A percentile compares a stretch with the other conserved stretches of the same genome.
Conservation (phyloP, 306 rosid species). For the Begonia loranthoides region DNA sequence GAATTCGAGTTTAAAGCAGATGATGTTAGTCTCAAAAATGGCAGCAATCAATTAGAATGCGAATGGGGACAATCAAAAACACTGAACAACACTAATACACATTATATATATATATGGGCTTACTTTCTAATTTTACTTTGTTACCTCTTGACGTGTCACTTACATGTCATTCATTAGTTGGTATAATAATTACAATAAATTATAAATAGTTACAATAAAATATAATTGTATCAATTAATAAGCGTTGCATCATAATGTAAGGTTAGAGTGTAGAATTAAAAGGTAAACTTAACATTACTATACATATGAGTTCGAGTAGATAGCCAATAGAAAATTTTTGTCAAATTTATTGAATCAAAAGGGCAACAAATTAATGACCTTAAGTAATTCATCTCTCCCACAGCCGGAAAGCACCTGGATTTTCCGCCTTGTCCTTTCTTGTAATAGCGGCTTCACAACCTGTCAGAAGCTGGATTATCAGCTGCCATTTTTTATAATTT, state of each 20-base stretch:
- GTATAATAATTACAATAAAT: too few relatives aligned
- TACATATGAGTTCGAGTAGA: too few relatives aligned
- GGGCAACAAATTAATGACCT: constrained; percentile 25
- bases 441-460: constrained; percentile 93
- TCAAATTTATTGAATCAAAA: neutral
- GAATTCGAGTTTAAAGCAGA: constrained; percentile 11
- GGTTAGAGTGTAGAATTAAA: neutral
- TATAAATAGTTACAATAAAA: too few relatives aligned
- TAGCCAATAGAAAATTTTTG: neutral
- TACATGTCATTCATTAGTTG: too few relatives aligned
- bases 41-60: neutral
- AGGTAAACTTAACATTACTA: too few relatives aligned
- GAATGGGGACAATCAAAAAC: neutral
- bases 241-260: too few relatives aligned
- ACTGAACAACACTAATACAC: neutral
- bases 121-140: too few relatives aligned
- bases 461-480: constrained; percentile 14
- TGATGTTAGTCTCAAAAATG: neutral
- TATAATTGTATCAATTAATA: too few relatives aligned
- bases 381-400: constrained; percentile 82
- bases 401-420: constrained; percentile 78
- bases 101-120: too few relatives aligned
- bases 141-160: too few relatives aligned
- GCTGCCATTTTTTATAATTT: too few relatives aligned
- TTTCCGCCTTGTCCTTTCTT: constrained; percentile 91